Conservation (phyloP, 352 stramenopile species). For the Pythium aristosporum region DNA sequence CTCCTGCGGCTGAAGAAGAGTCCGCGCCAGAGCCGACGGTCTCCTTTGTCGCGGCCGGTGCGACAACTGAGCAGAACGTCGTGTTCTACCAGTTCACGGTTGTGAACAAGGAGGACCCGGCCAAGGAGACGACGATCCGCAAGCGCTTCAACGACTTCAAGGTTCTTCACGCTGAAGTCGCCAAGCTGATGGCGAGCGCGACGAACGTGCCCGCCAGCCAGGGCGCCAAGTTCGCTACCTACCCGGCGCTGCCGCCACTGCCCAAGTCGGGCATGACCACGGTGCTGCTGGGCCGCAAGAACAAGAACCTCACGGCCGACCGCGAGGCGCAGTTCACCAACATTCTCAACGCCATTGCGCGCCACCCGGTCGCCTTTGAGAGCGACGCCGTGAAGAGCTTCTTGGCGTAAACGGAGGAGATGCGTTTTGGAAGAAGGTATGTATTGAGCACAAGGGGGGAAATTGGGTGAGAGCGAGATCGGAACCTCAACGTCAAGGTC, state of each 20-base stretch:
- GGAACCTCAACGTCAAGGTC: not conserved
- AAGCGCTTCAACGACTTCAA: slow-evolving; percentile 85
- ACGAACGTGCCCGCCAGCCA: slow-evolving; percentile 46
- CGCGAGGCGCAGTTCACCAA: slow-evolving; percentile 57
- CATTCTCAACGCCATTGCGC: slow-evolving; percentile 63
- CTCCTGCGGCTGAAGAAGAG: slow-evolving; percentile 21
- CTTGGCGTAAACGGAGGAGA: slow-evolving; percentile 29
- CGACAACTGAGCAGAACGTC: slow-evolving; percentile 50
- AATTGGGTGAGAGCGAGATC: not conserved
- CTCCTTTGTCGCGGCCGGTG: slow-evolving; percentile 41
- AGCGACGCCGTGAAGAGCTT: slow-evolving; percentile 52
- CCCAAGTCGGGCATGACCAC: slow-evolving; percentile 42
- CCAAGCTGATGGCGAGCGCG: slow-evolving; percentile 56
- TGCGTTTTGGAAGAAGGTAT: slow-evolving; percentile 5
- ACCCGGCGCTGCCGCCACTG: slow-evolving; percentile 57
- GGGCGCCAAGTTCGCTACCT: slow-evolving; percentile 54
- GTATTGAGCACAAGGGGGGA: slow-evolving; percentile 9
- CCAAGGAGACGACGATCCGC: slow-evolving; percentile 43
- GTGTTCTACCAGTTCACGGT: slow-evolving; percentile 67
- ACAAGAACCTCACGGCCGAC: slow-evolving; percentile 53
- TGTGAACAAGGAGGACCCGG: slow-evolving; percentile 39
- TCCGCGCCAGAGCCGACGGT: slow-evolving; percentile 31
- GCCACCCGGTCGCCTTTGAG: slow-evolving; percentile 48
- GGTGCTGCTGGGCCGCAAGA: slow-evolving; percentile 44
- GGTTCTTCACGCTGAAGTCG: slow-evolving; percentile 46